phyloP scores from a whole-genome alignment of 768 basidiomycete species.

The Amanita pallidorosea region DNA sequence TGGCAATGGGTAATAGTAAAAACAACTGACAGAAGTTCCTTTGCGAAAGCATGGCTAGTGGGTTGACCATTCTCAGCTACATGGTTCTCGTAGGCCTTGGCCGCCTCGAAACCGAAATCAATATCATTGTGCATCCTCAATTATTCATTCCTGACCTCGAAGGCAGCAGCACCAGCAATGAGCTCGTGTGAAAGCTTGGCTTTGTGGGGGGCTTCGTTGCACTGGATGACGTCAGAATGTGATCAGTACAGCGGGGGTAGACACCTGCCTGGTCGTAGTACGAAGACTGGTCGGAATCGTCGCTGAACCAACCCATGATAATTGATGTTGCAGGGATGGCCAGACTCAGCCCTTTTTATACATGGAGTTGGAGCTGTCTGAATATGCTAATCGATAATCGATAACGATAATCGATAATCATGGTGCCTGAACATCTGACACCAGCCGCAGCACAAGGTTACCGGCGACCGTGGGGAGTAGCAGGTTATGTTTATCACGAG shows the following conservation, averaged over 20 bases:
- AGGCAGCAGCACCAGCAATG: conserved; percentile 57
- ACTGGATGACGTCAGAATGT: conserved; percentile 21
- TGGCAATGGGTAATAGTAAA: neutral
- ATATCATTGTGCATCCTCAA: neutral
- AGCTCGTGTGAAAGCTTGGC: conserved; percentile 55
- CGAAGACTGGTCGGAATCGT: conserved; percentile 30
- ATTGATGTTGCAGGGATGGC: neutral
- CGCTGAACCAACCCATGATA: conserved; percentile 33
- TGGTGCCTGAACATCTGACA: too few relatives aligned
- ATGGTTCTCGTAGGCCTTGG: conserved; percentile 55
- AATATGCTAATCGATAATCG: too few relatives aligned
- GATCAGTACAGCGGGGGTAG: neutral
- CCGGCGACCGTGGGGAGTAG: too few relatives aligned
- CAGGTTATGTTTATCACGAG: too few relatives aligned
- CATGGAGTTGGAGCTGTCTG: too few relatives aligned
- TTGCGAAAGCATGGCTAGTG: conserved; percentile 35
- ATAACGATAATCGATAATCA: too few relatives aligned
- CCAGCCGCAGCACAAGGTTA: too few relatives aligned
- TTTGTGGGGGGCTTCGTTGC: conserved; percentile 39
- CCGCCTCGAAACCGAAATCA: conserved; percentile 28
- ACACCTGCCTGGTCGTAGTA: conserved; percentile 33
- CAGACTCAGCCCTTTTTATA: too few relatives aligned
- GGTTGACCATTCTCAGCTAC: conserved; percentile 35
- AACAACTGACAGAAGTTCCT: conserved; percentile 36
- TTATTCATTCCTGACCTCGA: conserved; percentile 29